Evolutionary conservation across 768 basidiomycete genomes (phyloP).

Genomic region (Thelephora aurantiotincta): DNA sequence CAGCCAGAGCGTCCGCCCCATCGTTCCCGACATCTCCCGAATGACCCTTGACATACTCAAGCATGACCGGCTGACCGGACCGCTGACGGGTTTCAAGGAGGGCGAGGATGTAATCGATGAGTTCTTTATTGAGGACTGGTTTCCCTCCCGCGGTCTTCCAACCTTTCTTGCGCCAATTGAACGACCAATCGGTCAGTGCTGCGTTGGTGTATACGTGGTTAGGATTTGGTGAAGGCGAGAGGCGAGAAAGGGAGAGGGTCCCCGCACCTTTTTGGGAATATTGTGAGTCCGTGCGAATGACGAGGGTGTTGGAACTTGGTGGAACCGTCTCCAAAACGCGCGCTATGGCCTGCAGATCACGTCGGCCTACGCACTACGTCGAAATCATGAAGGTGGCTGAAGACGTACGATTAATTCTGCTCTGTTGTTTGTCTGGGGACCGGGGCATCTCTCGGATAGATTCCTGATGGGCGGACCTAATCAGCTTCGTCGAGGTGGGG

Average conservation of each 20-base stretch:
- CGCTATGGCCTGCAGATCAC: conserved; percentile 58
- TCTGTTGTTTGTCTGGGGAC: conserved; percentile 75
- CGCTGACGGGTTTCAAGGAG: conserved; percentile 40
- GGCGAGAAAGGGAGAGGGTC: background rate
- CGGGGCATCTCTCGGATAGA: conserved; percentile 68
- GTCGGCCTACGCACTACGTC: background rate
- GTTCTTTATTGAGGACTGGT: conserved; percentile 55
- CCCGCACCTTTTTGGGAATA: conserved; percentile 68
- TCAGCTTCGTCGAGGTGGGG: background rate
- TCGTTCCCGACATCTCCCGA: conserved; percentile 74
- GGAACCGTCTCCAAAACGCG: conserved; percentile 69
- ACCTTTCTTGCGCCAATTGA: conserved; percentile 43
- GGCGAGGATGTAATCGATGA: conserved; percentile 59
- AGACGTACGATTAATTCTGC: conserved; percentile 71
- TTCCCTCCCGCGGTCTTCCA: conserved; percentile 33
- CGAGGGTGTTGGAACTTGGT: conserved; percentile 32
- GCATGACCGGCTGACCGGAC: conserved; percentile 30
- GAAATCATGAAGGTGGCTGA: background rate
- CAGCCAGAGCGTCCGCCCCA: conserved; percentile 66
- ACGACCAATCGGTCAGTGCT: conserved; percentile 63
- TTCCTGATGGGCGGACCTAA: conserved; percentile 34
- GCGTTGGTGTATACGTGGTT: background rate
- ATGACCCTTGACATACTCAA: conserved; percentile 73
- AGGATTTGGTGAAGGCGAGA: conserved; percentile 5
- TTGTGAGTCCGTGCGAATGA: conserved; percentile 77